A percentile compares a stretch with the other conserved stretches of the same genome.
Conservation (phyloP, 306 rosid genomes). For the Castanea mollissima region DNA sequence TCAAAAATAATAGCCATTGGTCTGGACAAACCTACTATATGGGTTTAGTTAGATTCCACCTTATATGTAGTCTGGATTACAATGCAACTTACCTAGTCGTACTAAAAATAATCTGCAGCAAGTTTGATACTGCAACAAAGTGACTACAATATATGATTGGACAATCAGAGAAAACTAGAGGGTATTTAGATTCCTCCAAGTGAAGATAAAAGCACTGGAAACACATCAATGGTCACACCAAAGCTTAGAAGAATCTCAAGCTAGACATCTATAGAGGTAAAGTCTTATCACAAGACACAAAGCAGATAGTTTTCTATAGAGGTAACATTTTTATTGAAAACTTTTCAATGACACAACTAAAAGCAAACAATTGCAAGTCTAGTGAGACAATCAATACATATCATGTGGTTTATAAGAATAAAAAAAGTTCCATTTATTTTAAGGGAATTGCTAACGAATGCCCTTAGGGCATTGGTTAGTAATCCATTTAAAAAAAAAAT, state of each 20-base stretch:
- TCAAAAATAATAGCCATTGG: not conserved
- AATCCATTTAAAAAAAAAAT: too few relatives aligned
- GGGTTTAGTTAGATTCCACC: not conserved
- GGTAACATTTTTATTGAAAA: not conserved
- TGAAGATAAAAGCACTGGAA: not conserved
- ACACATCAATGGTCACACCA: too few relatives aligned
- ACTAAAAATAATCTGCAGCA: not conserved
- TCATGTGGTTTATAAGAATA: not conserved
- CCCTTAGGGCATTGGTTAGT: too few relatives aligned
- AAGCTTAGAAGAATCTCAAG: too few relatives aligned
- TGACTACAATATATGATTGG: not conserved
- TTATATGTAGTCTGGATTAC: not conserved
- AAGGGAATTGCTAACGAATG: too few relatives aligned
- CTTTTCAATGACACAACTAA: not conserved
- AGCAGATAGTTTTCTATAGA: not conserved
- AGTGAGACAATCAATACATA: not conserved
- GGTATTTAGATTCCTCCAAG: not conserved
- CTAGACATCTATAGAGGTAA: not conserved
- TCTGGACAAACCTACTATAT: not conserved
- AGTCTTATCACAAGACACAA: not conserved
- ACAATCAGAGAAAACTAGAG: not conserved
- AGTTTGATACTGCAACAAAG: not conserved
- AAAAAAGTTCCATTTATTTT: not conserved
- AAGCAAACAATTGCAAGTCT: not conserved
- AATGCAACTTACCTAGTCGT: not conserved